These are phyloP conservation scores for Kwoniella europaea DNA, from an alignment of 768 basidiomycete genomes.

Conservation along the genomic window DNA sequence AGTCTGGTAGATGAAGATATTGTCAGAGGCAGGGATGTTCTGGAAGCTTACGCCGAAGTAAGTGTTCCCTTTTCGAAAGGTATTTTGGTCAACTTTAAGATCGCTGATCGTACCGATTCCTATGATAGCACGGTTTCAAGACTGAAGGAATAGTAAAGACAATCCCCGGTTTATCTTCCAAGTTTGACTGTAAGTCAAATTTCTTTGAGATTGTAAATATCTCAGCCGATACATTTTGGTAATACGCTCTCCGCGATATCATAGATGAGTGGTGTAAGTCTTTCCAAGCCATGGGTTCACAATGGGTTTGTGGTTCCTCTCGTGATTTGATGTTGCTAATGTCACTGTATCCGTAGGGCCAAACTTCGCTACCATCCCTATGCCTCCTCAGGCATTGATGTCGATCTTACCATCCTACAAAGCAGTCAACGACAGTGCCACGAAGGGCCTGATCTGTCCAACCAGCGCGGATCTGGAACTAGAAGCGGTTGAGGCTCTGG, in stretches of 20 bases:
- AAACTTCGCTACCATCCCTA: conserved; percentile 13
- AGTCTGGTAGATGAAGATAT: conserved; percentile 16
- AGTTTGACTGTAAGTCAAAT: conserved; percentile 31
- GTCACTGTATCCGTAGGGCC: conserved; percentile 8
- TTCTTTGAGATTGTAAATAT: not conserved
- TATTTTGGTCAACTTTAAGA: not conserved
- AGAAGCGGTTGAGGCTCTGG: conserved; percentile 18
- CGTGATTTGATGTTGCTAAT: no score
- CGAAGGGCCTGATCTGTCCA: conserved; percentile 25
- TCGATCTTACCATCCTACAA: not conserved
- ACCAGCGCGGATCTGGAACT: conserved; percentile 26
- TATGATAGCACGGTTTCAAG: conserved; percentile 23
- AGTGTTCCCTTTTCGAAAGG: not conserved
- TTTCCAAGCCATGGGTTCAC: no score
- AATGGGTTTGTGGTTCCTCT: no score
- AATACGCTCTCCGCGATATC: no score
- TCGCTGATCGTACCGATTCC: not conserved
- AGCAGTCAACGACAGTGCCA: conserved; percentile 7
- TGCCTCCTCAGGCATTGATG: conserved; percentile 11
- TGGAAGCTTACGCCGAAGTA: conserved; percentile 22
- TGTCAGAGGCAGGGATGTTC: conserved; percentile 20
- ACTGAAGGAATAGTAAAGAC: conserved; percentile 19
- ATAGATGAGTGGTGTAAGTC: conserved; percentile 34
- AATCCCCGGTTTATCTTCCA: conserved; percentile 35
- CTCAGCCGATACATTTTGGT: not conserved